A percentile compares a stretch with the other conserved stretches of the same genome.
Evolutionary conservation across 306 rosid genomes (phyloP).

Genomic region (Alnus rubra): DNA sequence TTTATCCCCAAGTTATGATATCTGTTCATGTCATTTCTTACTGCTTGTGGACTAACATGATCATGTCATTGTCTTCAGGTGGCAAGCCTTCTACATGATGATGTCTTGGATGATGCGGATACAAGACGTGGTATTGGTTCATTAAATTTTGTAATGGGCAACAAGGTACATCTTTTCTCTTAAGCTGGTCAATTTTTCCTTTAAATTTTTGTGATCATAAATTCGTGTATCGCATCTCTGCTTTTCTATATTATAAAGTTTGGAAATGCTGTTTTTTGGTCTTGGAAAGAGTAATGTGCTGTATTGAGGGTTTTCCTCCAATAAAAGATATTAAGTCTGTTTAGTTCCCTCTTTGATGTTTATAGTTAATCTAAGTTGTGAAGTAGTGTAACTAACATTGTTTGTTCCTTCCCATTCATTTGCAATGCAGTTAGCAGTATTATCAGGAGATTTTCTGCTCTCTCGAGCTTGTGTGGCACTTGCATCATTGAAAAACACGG

Average conservation of each 20-base stretch:
- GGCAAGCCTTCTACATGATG: conserved; percentile 98
- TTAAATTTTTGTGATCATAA: background rate
- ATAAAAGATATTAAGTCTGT: conserved; percentile 4
- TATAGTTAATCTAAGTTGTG: conserved; percentile 20
- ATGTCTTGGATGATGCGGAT: conserved; percentile 96
- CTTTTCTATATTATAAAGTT: background rate
- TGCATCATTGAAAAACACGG: conserved; percentile 84
- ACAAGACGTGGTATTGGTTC: conserved; percentile 93
- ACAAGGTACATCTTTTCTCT: conserved; percentile 57
- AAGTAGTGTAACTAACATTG: conserved; percentile 28
- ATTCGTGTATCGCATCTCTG: background rate
- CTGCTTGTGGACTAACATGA: conserved; percentile 4
- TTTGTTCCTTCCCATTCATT: conserved; percentile 19
- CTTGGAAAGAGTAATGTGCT: background rate
- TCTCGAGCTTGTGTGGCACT: conserved; percentile 97
- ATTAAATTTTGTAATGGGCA: conserved; percentile 83
- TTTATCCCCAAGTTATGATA: background rate
- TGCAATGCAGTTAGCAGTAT: conserved; percentile 71
- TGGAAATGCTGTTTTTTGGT: no score
- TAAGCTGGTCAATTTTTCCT: conserved; percentile 4
- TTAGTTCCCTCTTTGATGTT: conserved; percentile 21
- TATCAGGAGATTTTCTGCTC: conserved; percentile 96
- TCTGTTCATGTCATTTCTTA: background rate
- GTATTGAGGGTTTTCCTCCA: background rate
- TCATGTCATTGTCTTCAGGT: conserved; percentile 51